Evolutionary conservation across 345 rosid species (phyloP).

Genomic region (Eucalyptus coolabah): DNA sequence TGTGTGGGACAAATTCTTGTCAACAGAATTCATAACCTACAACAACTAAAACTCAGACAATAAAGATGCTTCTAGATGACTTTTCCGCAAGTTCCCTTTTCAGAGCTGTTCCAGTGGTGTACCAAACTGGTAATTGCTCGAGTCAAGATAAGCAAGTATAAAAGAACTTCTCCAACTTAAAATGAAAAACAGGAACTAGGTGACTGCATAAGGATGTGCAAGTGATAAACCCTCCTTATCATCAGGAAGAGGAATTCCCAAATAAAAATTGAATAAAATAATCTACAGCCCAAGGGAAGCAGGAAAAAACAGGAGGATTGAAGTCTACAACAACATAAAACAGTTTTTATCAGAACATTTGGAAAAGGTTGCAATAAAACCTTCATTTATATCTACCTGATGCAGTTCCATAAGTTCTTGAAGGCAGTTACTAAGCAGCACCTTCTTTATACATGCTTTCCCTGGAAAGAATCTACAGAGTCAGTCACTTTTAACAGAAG

Average conservation of each 20-base stretch:
- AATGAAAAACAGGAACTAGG: not conserved
- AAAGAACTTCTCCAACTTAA: not conserved
- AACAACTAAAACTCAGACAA: not conserved
- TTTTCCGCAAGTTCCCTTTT: not conserved
- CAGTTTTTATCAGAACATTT: not conserved
- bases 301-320: not conserved
- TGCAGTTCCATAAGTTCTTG: constrained; percentile 99
- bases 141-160: not conserved
- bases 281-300: not conserved
- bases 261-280: not conserved
- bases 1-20: not conserved
- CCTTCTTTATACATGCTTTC: constrained; percentile 93
- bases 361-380: not conserved
- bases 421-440: constrained; percentile 93
- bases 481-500: not conserved
- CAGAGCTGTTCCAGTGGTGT: not conserved
- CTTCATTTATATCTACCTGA: constrained; percentile 40
- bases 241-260: not conserved
- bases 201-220: not conserved
- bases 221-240: not conserved
- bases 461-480: constrained; percentile 24
- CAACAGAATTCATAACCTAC: not conserved
- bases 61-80: not conserved
- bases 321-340: not conserved
- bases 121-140: not conserved